Evolutionary conservation across 495 filamentous ascomycete species (phyloP).

Genomic region (Hypoxylon subgilvum): DNA sequence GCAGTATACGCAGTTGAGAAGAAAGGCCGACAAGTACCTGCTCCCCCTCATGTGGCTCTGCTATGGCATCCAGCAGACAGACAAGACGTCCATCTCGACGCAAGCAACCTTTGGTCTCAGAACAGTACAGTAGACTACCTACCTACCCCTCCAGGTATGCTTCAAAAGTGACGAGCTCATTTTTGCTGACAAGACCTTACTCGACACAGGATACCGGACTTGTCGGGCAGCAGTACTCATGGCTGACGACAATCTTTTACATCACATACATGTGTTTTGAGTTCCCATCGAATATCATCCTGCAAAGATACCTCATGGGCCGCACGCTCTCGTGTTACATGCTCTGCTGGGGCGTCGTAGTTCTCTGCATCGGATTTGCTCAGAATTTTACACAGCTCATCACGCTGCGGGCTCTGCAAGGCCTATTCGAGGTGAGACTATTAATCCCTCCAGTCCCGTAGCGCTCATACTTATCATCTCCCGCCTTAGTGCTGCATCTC

Average conservation of each 20-base stretch:
- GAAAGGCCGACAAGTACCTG: conserved; percentile 40
- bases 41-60: conserved; percentile 46
- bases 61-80: conserved; percentile 44
- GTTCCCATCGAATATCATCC: conserved; percentile 42
- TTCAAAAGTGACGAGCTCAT: neutral
- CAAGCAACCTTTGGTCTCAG: conserved; percentile 41
- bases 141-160: neutral
- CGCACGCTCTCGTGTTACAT: conserved; percentile 44
- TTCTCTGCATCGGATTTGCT: conserved; percentile 41
- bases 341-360: conserved; percentile 42
- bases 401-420: conserved; percentile 43
- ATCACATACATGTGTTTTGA: conserved; percentile 45
- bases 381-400: conserved; percentile 45
- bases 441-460: neutral
- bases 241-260: conserved; percentile 44
- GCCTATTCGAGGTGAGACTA: conserved; percentile 42
- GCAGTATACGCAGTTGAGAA: conserved; percentile 39
- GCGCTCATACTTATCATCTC: neutral
- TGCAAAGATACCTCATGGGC: conserved; percentile 43
- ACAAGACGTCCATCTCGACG: conserved; percentile 43
- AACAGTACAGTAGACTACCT: conserved; percentile 5
- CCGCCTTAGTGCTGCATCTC: conserved; percentile 44
- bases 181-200: neutral
- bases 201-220: conserved; percentile 37
- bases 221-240: conserved; percentile 43